Evolutionary conservation across 352 stramenopile genomes (phyloP).

Genomic region (Globisporangium irregulare): DNA sequence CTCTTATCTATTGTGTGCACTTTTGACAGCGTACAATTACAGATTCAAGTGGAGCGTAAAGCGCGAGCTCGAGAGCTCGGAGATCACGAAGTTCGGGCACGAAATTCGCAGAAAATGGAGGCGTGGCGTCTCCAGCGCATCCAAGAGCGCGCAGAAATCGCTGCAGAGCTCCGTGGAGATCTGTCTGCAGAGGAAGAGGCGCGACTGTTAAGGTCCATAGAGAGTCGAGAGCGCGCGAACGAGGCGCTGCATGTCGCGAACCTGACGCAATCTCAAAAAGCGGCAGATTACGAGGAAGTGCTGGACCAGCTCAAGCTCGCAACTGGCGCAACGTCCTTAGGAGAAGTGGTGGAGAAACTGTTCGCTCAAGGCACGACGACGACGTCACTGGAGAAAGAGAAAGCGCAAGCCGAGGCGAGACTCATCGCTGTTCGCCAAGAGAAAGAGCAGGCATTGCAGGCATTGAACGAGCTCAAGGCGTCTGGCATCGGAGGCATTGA

Average conservation of each 20-base stretch:
- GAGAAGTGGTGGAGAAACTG: conserved; percentile 74
- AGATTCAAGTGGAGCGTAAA: conserved; percentile 69
- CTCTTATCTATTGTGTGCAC: not conserved
- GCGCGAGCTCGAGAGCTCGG: conserved; percentile 58
- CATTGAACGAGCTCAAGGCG: conserved; percentile 78
- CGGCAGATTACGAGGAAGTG: conserved; percentile 65
- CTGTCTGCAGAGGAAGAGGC: conserved; percentile 65
- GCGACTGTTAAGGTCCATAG: conserved; percentile 50
- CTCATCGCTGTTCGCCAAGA: conserved; percentile 51
- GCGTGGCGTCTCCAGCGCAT: conserved; percentile 64
- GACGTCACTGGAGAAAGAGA: conserved; percentile 74
- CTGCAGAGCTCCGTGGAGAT: conserved; percentile 69
- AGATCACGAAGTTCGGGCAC: conserved; percentile 72
- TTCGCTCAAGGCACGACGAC: conserved; percentile 50
- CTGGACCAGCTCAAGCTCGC: conserved; percentile 63
- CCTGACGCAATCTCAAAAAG: conserved; percentile 62
- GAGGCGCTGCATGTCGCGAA: conserved; percentile 64
- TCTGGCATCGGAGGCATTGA: conserved; percentile 74
- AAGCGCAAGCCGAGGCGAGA: conserved; percentile 53
- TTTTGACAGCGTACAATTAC: conserved; percentile 45
- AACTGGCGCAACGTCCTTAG: conserved; percentile 47
- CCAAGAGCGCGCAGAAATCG: conserved; percentile 74
- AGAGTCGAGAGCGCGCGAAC: conserved; percentile 63
- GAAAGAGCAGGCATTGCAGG: conserved; percentile 56
- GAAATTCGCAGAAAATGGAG: conserved; percentile 85